Evolutionary conservation across 306 rosid genomes (phyloP).

Genomic region (Alnus glutinosa): DNA sequence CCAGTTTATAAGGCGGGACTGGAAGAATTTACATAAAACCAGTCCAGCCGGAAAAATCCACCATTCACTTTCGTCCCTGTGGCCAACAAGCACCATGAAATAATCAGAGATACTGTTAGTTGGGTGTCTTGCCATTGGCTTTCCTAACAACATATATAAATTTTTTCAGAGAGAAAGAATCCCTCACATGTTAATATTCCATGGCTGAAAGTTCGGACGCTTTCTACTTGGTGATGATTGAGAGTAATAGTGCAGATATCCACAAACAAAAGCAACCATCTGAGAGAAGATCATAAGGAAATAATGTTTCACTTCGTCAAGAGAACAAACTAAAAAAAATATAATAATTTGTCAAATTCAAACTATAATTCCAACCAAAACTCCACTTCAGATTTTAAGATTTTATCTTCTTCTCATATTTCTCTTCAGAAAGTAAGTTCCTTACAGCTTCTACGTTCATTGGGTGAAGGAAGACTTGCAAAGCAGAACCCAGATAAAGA

Average conservation of each 20-base stretch:
- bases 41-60: conserved; percentile 88
- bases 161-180: conserved; percentile 18
- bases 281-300: conserved; percentile 27
- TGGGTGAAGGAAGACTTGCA: background rate
- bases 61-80: conserved; percentile 99
- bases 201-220: conserved; percentile 68
- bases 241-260: conserved; percentile 74
- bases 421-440: background rate
- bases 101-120: conserved; percentile 14
- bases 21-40: conserved; percentile 85
- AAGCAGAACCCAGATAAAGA: background rate
- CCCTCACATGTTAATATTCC: conserved; percentile 87
- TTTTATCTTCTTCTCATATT: background rate
- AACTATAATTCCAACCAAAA: background rate
- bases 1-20: conserved; percentile 91
- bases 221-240: conserved; percentile 57
- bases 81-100: conserved; percentile 14
- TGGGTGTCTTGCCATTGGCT: conserved; percentile 14
- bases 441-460: background rate
- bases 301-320: background rate
- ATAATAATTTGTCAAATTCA: background rate
- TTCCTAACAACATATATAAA: background rate
- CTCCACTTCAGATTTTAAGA: background rate
- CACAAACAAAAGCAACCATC: conserved; percentile 94
- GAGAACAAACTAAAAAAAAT: background rate